Evolutionary conservation across 2,329 filamentous ascomycete species (phyloP).

Genomic region (Penicillium sp.): DNA sequence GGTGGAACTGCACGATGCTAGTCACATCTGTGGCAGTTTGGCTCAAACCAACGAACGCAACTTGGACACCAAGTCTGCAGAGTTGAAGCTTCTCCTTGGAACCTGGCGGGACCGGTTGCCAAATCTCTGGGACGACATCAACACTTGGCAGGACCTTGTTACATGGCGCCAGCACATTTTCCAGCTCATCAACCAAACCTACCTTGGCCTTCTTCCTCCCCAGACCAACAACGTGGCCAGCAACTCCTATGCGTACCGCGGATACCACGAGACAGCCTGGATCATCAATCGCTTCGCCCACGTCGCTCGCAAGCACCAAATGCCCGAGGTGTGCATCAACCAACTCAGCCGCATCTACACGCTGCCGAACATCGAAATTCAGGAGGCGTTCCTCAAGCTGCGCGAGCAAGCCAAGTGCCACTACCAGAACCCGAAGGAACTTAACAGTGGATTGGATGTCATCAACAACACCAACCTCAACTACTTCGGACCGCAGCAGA

Average conservation of each 20-base stretch:
- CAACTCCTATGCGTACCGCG: slow-evolving; percentile 91
- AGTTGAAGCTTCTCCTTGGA: slow-evolving; percentile 86
- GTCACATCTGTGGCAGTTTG: slow-evolving; percentile 89
- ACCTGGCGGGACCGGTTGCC: slow-evolving; percentile 94
- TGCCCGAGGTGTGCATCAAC: slow-evolving; percentile 94
- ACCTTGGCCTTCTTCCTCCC: slow-evolving; percentile 75
- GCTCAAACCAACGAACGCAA: slow-evolving; percentile 77
- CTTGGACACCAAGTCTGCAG: slow-evolving; percentile 87
- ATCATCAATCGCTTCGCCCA: slow-evolving; percentile 99
- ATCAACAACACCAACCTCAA: slow-evolving; percentile 99
- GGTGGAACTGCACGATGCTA: slow-evolving; percentile 95
- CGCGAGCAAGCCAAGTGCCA: slow-evolving; percentile 99
- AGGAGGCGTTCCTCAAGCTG: slow-evolving; percentile 96
- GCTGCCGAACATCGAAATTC: slow-evolving; percentile 97
- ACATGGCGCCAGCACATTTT: slow-evolving; percentile 99
- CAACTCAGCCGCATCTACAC: slow-evolving; percentile 98
- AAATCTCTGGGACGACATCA: slow-evolving; percentile 99
- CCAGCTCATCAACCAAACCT: slow-evolving; percentile 90
- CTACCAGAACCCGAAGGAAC: slow-evolving; percentile 89
- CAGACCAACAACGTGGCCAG: slow-evolving; percentile 77
- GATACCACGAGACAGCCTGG: slow-evolving; percentile 98
- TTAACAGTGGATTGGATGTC: slow-evolving; percentile 88
- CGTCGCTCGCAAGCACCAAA: slow-evolving; percentile 91
- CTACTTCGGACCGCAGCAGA: slow-evolving; percentile 93
- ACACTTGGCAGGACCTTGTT: slow-evolving; percentile 98